phyloP scores from a whole-genome alignment of 139 green algal genomes.

The Picochlorum sp. region DNA sequence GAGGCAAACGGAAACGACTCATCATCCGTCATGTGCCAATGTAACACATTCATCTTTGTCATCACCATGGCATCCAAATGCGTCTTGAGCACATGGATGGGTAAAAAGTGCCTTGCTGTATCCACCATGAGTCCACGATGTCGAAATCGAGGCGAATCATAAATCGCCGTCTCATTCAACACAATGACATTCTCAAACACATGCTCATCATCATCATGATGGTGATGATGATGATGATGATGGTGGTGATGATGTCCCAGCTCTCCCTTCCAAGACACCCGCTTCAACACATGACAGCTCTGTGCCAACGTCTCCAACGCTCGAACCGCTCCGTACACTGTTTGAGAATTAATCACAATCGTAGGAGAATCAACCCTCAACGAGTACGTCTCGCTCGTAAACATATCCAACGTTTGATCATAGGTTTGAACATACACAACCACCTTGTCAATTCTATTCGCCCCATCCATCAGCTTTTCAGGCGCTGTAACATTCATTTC shows the following conservation, averaged over 20 bases:
- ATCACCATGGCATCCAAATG: constrained; percentile 49
- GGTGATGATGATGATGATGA: background rate
- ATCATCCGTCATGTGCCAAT: constrained; percentile 57
- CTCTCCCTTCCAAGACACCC: background rate
- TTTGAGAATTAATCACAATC: constrained; percentile 15
- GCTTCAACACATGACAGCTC: constrained; percentile 7
- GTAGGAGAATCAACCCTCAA: constrained; percentile 19
- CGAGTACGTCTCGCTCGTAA: constrained; percentile 38
- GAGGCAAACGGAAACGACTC: constrained; percentile 34
- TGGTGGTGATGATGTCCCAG: background rate
- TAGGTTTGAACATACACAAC: constrained; percentile 27
- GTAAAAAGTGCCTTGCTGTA: constrained; percentile 48
- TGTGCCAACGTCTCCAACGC: constrained; percentile 49
- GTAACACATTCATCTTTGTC: constrained; percentile 52
- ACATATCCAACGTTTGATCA: constrained; percentile 37
- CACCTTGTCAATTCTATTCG: constrained; percentile 7
- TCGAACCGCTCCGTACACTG: constrained; percentile 39
- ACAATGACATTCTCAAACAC: background rate
- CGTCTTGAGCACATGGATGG: constrained; percentile 19
- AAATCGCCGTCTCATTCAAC: constrained; percentile 3
- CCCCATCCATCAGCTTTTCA: constrained; percentile 1
- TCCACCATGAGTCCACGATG: constrained; percentile 53
- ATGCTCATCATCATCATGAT: no score
- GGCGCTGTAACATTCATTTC: background rate
- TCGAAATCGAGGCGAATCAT: constrained; percentile 20